Conservation (phyloP, 164 flowering plant species). For the Akebia trifoliata region DNA sequence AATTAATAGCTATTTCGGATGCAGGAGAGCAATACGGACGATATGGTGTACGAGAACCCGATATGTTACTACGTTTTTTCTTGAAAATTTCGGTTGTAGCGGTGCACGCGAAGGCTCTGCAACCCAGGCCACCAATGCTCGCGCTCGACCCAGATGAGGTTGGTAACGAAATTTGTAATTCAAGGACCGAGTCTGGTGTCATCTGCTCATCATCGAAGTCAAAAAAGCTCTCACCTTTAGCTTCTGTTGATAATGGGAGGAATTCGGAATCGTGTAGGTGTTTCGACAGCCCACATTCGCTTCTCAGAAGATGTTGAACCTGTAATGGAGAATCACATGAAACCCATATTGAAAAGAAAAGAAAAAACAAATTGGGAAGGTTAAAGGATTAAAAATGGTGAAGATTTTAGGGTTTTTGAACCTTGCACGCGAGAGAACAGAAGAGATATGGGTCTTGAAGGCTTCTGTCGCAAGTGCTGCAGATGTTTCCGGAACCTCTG, state of each 20-base stretch:
- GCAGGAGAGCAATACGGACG: conserved; percentile 34
- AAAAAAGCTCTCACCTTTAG: conserved; percentile 22
- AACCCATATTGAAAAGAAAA: background rate
- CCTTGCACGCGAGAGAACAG: conserved; percentile 96
- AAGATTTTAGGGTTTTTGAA: conserved; percentile 11
- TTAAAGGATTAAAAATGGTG: background rate
- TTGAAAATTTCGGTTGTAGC: conserved; percentile 59
- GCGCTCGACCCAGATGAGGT: conserved; percentile 42
- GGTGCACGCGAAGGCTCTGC: conserved; percentile 42
- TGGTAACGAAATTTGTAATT: conserved; percentile 36
- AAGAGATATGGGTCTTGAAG: conserved; percentile 68
- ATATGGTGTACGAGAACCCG: conserved; percentile 23
- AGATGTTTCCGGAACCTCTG: conserved; percentile 57
- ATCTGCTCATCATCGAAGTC: conserved; percentile 47
- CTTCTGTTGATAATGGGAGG: conserved; percentile 43
- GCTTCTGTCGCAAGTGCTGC: conserved; percentile 67
- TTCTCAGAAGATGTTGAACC: conserved; percentile 48
- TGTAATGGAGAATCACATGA: conserved; percentile 12
- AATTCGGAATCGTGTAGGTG: conserved; percentile 46
- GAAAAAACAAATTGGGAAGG: background rate
- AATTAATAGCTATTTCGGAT: conserved; percentile 23
- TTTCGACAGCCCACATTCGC: conserved; percentile 41
- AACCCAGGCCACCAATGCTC: conserved; percentile 22
- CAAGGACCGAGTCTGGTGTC: conserved; percentile 72
- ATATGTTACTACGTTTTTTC: conserved; percentile 53